These are phyloP conservation scores for Tricholoma bakamatsutake DNA, from an alignment of 768 basidiomycete species.

Conservation along the genomic window DNA sequence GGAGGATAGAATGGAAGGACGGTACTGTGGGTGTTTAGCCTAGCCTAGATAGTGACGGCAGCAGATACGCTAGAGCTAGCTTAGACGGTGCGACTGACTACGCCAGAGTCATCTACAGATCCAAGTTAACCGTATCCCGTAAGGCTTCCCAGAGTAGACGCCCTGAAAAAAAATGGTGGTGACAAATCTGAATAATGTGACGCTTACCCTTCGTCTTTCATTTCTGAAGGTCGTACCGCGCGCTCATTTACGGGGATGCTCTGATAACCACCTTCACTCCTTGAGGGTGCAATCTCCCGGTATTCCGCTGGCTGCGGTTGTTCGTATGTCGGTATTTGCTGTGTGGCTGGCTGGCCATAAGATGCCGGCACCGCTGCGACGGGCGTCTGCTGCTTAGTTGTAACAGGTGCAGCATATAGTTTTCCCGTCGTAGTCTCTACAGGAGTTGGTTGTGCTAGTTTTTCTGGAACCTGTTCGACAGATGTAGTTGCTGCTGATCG, in stretches of 20 bases:
- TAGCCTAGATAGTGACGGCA: slow-evolving; percentile 69
- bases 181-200: slow-evolving; percentile 22
- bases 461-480: slow-evolving; percentile 15
- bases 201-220: slow-evolving; percentile 99
- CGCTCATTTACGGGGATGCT: slow-evolving; percentile 48
- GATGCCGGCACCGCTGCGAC: slow-evolving; percentile 12
- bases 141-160: slow-evolving; percentile 22
- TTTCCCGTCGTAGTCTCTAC: slow-evolving; percentile 9
- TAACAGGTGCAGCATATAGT: slow-evolving; percentile 16
- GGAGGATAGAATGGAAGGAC: slow-evolving; percentile 53
- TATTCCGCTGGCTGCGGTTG: slow-evolving; percentile 55
- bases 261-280: slow-evolving; percentile 36
- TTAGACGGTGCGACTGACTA: slow-evolving; percentile 58
- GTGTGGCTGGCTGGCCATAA: slow-evolving; percentile 35
- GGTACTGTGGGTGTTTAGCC: slow-evolving; percentile 75
- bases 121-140: slow-evolving; percentile 9
- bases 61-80: slow-evolving; percentile 71
- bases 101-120: slow-evolving; percentile 47
- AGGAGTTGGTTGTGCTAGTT: slow-evolving; percentile 14
- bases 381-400: slow-evolving; percentile 14
- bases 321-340: slow-evolving; percentile 77
- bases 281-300: slow-evolving; percentile 30
- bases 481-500: slow-evolving; percentile 10
- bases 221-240: slow-evolving; percentile 77
- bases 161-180: slow-evolving; percentile 15